phyloP scores from a whole-genome alignment of 2,329 filamentous ascomycete species.

The Colletotrichum graminicola region DNA sequence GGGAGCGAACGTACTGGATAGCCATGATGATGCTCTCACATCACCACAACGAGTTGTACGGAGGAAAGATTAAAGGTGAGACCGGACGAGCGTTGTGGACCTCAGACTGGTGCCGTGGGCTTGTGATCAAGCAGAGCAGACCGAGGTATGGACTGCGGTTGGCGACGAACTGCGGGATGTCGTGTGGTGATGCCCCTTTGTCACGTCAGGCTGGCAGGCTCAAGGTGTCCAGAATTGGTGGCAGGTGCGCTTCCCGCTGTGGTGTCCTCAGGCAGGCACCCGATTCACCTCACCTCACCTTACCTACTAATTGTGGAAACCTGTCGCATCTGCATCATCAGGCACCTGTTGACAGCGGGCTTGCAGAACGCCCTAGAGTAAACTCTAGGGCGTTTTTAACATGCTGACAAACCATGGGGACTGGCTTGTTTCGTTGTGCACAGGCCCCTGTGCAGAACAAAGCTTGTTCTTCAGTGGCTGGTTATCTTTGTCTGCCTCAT shows the following conservation, averaged over 20 bases:
- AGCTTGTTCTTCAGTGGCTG: constrained; percentile 17
- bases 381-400: constrained; percentile 2
- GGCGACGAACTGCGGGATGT: constrained; percentile 43
- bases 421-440: neutral
- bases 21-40: constrained; percentile 53
- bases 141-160: constrained; percentile 42
- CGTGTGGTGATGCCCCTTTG: constrained; percentile 22
- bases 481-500: constrained; percentile 27
- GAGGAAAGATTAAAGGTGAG: constrained; percentile 38
- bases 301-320: too few species aligned
- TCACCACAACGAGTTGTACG: constrained; percentile 37
- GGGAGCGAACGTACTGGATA: constrained; percentile 56
- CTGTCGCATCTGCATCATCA: neutral
- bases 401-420: neutral
- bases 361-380: neutral
- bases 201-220: constrained; percentile 32
- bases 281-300: too few species aligned
- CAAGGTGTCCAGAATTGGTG: constrained; percentile 33
- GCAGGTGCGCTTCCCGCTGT: constrained; percentile 9
- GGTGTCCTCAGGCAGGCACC: constrained; percentile 34
- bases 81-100: constrained; percentile 24
- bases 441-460: constrained; percentile 23
- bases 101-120: constrained; percentile 29
- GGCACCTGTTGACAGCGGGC: neutral
- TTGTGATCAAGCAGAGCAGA: constrained; percentile 18